These are phyloP conservation scores for Backusella tuberculispora DNA, from an alignment of 192 early-diverging fungal species.

Conservation along the genomic window DNA sequence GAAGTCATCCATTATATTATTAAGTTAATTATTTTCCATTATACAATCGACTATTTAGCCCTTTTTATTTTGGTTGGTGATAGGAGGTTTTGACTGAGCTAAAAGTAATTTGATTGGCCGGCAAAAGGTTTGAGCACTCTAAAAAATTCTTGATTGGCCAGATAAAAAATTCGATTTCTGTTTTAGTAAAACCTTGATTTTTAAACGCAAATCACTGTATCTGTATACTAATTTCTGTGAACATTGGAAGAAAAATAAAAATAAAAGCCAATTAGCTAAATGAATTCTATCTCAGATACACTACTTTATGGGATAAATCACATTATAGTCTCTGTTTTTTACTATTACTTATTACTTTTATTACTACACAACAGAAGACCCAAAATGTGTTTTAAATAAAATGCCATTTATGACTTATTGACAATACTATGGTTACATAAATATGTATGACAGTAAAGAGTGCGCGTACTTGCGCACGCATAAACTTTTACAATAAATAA, in stretches of 20 bases:
- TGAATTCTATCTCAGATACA: slow-evolving; percentile 2
- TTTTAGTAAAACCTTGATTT: no score
- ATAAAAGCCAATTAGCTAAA: background rate
- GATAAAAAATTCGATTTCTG: no score
- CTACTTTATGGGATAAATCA: background rate
- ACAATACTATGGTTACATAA: background rate
- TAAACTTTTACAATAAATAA: background rate
- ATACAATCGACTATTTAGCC: no score
- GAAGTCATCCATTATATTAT: no score
- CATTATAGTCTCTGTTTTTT: background rate
- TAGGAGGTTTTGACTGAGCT: no score
- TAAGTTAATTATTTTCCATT: no score
- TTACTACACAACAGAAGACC: background rate
- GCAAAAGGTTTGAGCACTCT: no score
- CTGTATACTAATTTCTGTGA: background rate
- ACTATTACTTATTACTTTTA: background rate
- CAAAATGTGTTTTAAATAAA: no score
- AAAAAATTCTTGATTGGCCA: no score
- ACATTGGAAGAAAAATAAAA: background rate
- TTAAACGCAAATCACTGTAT: no score
- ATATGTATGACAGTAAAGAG: background rate
- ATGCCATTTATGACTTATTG: background rate
- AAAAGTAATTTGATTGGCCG: no score
- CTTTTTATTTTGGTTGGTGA: no score
- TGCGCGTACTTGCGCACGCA: background rate